phyloP scores from a whole-genome alignment of 768 basidiomycete species.

The Exsudoporus frostii region DNA sequence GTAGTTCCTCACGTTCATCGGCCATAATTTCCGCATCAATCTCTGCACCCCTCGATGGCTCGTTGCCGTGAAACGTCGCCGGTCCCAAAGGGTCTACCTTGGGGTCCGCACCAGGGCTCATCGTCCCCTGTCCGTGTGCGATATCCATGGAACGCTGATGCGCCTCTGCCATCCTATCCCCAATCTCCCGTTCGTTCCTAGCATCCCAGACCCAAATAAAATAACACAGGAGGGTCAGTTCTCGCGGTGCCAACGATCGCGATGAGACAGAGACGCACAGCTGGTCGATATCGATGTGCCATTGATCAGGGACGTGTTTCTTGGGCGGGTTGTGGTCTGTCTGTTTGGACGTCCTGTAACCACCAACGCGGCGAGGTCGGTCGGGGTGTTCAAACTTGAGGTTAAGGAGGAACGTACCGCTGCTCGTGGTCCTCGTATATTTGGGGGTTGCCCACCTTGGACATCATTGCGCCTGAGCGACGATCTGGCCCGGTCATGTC shows the following conservation, averaged over 20 bases:
- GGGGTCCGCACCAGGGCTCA: conserved; percentile 30
- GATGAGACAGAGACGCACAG: conserved; percentile 6
- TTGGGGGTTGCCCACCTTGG: conserved; percentile 48
- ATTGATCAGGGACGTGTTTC: conserved; percentile 32
- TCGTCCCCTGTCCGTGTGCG: conserved; percentile 26
- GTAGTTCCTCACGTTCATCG: conserved; percentile 49
- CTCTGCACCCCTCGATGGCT: conserved; percentile 55
- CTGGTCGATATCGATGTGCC: conserved; percentile 37
- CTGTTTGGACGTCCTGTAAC: conserved; percentile 21
- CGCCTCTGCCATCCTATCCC: conserved; percentile 36
- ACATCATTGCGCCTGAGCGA: conserved; percentile 43
- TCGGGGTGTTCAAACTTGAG: neutral
- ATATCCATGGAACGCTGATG: conserved; percentile 28
- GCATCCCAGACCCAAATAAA: neutral
- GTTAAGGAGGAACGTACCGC: conserved; percentile 31
- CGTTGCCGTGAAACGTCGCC: conserved; percentile 51
- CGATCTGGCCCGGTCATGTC: conserved; percentile 17
- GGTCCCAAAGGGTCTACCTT: conserved; percentile 46
- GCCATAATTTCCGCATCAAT: conserved; percentile 54
- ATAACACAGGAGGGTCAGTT: neutral
- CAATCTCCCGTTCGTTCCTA: conserved; percentile 45
- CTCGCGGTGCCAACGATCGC: neutral
- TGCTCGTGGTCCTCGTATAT: conserved; percentile 49
- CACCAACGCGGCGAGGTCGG: neutral
- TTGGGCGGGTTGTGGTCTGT: conserved; percentile 22